Conservation (phyloP, 129 eudicot genomes). For the Glebionis coronaria region DNA sequence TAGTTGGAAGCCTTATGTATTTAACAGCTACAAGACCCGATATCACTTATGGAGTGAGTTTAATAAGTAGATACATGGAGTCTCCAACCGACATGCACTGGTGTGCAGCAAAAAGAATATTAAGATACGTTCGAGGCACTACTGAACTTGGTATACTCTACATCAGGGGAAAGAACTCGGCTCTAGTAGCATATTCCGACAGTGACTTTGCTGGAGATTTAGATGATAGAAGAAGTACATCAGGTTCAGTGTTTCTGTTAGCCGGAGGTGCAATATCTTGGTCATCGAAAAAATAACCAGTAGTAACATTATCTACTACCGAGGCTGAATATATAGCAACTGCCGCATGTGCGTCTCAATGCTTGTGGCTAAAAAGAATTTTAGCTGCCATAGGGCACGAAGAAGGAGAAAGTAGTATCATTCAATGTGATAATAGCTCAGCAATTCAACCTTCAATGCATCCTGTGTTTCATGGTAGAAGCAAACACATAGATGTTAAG, state of each 20-base stretch:
- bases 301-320: not conserved
- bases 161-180: not conserved
- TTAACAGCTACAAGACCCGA: not conserved
- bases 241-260: not conserved
- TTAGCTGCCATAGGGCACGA: not conserved
- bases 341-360: not conserved
- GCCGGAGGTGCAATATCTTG: not conserved
- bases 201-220: not conserved
- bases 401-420: not conserved
- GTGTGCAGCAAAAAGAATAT: not conserved
- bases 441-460: not conserved
- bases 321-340: not conserved
- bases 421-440: not conserved
- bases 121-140: not conserved
- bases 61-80: not conserved
- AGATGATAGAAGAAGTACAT: not conserved
- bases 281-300: not conserved
- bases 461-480: not conserved
- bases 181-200: not conserved
- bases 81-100: not conserved
- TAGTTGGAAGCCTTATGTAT: conserved; percentile 8
- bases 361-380: not conserved
- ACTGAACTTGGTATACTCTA: not conserved
- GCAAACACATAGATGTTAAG: not conserved
- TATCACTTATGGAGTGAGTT: not conserved